Evolutionary conservation across 352 stramenopile species (phyloP).

Genomic region (Phytopythium oedochilum): DNA sequence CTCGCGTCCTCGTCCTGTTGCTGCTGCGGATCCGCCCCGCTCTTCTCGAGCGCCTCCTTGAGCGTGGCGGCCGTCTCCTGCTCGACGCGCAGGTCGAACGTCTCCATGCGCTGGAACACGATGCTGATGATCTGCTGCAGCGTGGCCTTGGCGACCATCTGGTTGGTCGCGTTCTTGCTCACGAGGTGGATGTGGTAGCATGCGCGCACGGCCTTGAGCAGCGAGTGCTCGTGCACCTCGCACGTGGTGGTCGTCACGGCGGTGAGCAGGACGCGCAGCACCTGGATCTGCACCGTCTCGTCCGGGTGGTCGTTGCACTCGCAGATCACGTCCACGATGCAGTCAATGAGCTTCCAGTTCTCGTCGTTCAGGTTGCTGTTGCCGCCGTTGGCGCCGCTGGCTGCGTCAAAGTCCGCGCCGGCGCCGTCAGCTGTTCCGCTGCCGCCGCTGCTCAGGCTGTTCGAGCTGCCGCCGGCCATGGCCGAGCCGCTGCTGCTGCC

Average conservation of each 20-base stretch:
- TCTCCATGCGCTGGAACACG: conserved; percentile 97
- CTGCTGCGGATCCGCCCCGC: conserved; percentile 13
- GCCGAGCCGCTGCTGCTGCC: conserved; percentile 8
- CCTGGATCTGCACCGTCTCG: conserved; percentile 91
- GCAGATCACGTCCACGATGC: conserved; percentile 86
- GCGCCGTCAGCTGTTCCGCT: conserved; percentile 6
- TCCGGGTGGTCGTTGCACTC: conserved; percentile 89
- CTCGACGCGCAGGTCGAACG: conserved; percentile 70
- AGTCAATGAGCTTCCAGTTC: conserved; percentile 82
- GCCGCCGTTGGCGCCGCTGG: not conserved
- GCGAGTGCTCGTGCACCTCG: conserved; percentile 88
- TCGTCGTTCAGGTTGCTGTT: conserved; percentile 30
- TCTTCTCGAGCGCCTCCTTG: conserved; percentile 43
- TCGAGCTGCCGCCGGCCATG: not conserved
- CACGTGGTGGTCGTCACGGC: conserved; percentile 88
- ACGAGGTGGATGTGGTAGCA: conserved; percentile 97
- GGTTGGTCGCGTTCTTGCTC: conserved; percentile 90
- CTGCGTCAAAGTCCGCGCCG: conserved; percentile 11
- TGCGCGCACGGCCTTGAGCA: conserved; percentile 94
- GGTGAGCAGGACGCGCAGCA: conserved; percentile 90
- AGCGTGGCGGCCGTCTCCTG: conserved; percentile 61
- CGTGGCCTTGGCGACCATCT: conserved; percentile 96
- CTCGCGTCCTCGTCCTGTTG: conserved; percentile 8
- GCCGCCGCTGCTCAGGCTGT: not conserved
- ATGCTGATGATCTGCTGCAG: conserved; percentile 97